phyloP scores from a whole-genome alignment of 1,284 basidiomycete species.

The Rhodotorula glutinis region DNA sequence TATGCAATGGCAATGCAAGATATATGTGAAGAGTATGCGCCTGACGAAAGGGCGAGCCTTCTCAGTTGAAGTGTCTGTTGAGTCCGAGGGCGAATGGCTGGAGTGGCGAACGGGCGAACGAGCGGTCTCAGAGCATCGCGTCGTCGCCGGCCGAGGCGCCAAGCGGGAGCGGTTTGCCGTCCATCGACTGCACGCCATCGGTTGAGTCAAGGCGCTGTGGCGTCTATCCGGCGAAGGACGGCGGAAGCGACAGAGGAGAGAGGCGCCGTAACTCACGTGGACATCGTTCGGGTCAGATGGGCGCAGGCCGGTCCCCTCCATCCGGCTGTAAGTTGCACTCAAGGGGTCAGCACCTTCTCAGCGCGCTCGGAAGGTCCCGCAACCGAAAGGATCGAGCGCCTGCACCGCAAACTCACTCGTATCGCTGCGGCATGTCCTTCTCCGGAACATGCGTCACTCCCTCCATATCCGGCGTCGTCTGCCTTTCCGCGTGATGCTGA shows the following conservation, averaged over 20 bases:
- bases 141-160: conserved; percentile 16
- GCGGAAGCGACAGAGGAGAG: neutral
- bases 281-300: conserved; percentile 13
- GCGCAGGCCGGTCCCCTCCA: conserved; percentile 14
- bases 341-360: too few species aligned
- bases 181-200: conserved; percentile 6
- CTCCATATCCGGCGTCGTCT: conserved; percentile 14
- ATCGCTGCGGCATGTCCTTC: conserved; percentile 10
- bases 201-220: neutral
- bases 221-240: neutral
- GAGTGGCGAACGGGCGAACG: too few species aligned
- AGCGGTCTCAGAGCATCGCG: neutral
- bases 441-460: conserved; percentile 29
- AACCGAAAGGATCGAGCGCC: too few species aligned
- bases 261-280: neutral
- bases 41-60: too few species aligned
- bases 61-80: too few species aligned
- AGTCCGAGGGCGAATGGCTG: too few species aligned
- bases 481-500: neutral
- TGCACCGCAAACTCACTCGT: neutral
- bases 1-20: too few species aligned
- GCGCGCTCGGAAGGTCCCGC: too few species aligned
- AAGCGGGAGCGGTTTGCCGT: conserved; percentile 8
- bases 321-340: neutral
- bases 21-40: too few species aligned